Conservation (phyloP, 192 early-diverging fungal species). For the Coemansia sp. region DNA sequence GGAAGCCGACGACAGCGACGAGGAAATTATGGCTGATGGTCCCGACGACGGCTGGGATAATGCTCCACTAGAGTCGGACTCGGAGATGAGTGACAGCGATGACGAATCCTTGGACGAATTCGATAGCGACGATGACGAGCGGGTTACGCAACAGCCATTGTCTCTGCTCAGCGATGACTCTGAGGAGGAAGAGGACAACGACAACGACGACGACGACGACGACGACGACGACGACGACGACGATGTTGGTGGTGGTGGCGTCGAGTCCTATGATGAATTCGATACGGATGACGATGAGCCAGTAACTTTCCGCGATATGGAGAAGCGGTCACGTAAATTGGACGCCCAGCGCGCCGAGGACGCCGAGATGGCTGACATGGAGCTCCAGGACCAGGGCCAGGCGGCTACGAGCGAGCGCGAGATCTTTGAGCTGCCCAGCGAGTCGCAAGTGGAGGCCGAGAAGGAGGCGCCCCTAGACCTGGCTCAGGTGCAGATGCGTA, state of each 20-base stretch:
- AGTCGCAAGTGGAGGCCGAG: conserved; percentile 64
- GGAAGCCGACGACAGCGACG: conserved; percentile 37
- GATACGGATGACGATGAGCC: conserved; percentile 36
- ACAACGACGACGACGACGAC: no score
- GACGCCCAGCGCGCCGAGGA: conserved; percentile 54
- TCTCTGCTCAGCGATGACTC: conserved; percentile 21
- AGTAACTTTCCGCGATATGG: conserved; percentile 61
- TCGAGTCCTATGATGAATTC: conserved; percentile 52
- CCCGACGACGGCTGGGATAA: conserved; percentile 49
- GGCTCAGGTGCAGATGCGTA: conserved; percentile 74
- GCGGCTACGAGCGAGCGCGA: conserved; percentile 51
- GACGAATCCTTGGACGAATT: conserved; percentile 56
- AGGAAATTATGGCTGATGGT: conserved; percentile 40
- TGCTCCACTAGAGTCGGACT: conserved; percentile 52
- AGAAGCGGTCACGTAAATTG: conserved; percentile 67
- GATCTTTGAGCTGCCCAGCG: conserved; percentile 59
- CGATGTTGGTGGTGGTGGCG: no score
- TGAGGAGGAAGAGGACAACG: conserved; percentile 16
- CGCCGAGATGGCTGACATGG: conserved; percentile 68
- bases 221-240: no score
- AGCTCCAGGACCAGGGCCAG: conserved; percentile 64
- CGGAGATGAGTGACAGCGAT: conserved; percentile 45
- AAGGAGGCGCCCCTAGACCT: conserved; percentile 67
- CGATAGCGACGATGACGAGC: conserved; percentile 22
- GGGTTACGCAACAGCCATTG: conserved; percentile 12